phyloP scores from a whole-genome alignment of 2,329 filamentous ascomycete genomes.

The Exophiala xenobiotica region DNA sequence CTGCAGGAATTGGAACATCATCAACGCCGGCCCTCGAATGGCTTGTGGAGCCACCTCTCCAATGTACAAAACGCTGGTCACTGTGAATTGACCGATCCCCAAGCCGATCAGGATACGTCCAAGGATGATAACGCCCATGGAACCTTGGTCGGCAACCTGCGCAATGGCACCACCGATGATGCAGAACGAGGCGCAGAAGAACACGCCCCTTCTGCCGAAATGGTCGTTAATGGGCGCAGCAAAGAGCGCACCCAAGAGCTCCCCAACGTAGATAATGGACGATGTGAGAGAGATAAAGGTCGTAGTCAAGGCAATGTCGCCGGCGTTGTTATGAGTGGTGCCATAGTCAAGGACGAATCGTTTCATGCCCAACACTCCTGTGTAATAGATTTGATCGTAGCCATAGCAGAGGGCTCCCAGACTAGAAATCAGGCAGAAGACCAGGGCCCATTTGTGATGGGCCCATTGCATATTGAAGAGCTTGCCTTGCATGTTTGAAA shows the following conservation, averaged over 20 bases:
- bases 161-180: conserved; percentile 35
- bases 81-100: conserved; percentile 36
- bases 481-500: too few relatives aligned
- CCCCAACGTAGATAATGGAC: conserved; percentile 43
- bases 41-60: conserved; percentile 34
- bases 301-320: conserved; percentile 26
- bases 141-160: conserved; percentile 28
- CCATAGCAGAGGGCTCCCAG: conserved; percentile 34
- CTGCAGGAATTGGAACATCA: conserved; percentile 35
- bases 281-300: conserved; percentile 37
- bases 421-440: conserved; percentile 32
- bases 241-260: conserved; percentile 38
- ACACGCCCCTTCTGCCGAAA: conserved; percentile 38
- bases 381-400: conserved; percentile 36
- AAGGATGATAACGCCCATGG: conserved; percentile 32
- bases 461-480: too few relatives aligned
- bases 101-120: conserved; percentile 34
- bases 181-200: conserved; percentile 36
- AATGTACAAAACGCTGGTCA: conserved; percentile 36
- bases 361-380: conserved; percentile 33
- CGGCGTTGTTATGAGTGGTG: conserved; percentile 19
- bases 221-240: conserved; percentile 41
- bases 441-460: conserved; percentile 31
- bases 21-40: conserved; percentile 33
- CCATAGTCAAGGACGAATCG: conserved; percentile 32